phyloP scores from a whole-genome alignment of 139 green algal genomes.

The Volvox reticuliferus region DNA sequence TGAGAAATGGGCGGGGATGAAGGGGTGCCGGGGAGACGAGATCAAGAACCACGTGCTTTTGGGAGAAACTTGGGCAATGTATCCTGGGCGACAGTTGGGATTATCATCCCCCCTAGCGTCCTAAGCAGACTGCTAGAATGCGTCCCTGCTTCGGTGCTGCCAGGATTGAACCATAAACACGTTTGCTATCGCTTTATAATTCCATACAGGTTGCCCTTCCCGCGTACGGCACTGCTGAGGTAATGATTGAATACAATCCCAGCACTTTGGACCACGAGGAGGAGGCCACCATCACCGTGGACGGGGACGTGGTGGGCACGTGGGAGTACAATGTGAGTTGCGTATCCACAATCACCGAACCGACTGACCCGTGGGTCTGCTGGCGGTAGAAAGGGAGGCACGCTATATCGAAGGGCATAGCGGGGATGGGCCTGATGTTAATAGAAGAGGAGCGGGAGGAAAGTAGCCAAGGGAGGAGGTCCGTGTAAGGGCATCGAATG shows the following conservation, averaged over 20 bases:
- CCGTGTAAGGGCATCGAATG: too few species aligned
- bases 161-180: too few species aligned
- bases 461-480: too few species aligned
- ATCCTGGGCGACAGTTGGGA: neutral
- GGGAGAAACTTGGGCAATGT: neutral
- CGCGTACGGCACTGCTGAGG: constrained; percentile 44
- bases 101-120: too few species aligned
- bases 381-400: too few species aligned
- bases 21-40: neutral
- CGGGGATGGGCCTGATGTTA: too few species aligned
- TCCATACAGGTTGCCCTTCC: constrained; percentile 30
- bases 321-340: constrained; percentile 57
- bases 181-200: neutral
- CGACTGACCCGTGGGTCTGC: too few species aligned
- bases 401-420: too few species aligned
- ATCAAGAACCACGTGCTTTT: neutral
- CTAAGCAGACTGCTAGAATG: too few species aligned
- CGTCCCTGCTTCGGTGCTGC: too few species aligned
- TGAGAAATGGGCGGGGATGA: neutral
- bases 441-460: neutral
- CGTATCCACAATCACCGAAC: neutral
- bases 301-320: constrained; percentile 39
- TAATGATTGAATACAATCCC: constrained; percentile 65
- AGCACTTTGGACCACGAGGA: constrained; percentile 57
- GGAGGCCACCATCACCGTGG: constrained; percentile 46